Percentiles rank a stretch among this genome's conserved stretches.
Evolutionary conservation across 2,329 filamentous ascomycete genomes (phyloP).

Genomic region (Stemphylium beticola): DNA sequence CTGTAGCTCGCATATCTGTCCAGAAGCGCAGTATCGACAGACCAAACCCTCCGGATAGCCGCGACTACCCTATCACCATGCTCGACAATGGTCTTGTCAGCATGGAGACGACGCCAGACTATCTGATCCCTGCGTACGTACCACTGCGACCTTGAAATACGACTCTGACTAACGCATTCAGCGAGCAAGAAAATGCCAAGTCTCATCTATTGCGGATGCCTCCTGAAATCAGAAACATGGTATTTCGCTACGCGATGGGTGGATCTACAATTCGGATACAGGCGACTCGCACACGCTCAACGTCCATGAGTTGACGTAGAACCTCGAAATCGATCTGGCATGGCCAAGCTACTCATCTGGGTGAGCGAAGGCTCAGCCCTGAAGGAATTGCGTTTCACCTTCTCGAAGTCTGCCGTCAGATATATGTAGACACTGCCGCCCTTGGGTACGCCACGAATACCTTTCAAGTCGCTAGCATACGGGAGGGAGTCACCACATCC

Average conservation of each 20-base stretch:
- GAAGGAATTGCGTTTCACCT: background rate
- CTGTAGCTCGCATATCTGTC: background rate
- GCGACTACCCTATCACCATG: background rate
- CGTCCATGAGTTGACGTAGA: too few species aligned
- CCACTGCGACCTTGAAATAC: too few species aligned
- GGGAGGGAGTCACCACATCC: too few species aligned
- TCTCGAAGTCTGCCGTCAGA: background rate
- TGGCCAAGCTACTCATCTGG: background rate
- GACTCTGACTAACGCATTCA: too few species aligned
- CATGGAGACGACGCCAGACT: conserved; percentile 1
- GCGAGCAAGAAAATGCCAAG: background rate
- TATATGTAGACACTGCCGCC: background rate
- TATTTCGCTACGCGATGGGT: conserved; percentile 2
- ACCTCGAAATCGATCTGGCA: too few species aligned
- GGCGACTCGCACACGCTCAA: too few species aligned
- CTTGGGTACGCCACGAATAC: background rate
- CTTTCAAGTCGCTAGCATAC: background rate
- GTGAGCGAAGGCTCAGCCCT: background rate
- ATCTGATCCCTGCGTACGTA: background rate
- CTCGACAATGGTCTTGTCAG: conserved; percentile 2
- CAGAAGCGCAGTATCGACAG: background rate
- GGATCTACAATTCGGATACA: background rate
- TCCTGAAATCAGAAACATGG: conserved; percentile 4
- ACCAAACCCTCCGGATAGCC: background rate
- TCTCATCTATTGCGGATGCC: conserved; percentile 12